Base-by-base conservation (phyloP, 768 basidiomycete genomes). In the Saitozyma podzolica region DNA sequence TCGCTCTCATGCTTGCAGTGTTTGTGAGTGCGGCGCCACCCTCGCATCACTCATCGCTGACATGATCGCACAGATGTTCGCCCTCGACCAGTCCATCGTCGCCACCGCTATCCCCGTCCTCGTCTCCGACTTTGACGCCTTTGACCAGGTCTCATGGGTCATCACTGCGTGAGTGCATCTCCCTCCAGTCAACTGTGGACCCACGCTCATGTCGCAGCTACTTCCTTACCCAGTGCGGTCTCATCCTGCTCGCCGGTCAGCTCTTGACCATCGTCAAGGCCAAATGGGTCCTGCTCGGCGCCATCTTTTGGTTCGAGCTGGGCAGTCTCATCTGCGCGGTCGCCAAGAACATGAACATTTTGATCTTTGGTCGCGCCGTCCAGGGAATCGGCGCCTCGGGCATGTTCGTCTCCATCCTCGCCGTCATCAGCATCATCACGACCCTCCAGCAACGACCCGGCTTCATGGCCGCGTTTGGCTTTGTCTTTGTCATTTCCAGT, bases 341-440 rank as follows among this genome's bases (percentile, higher is more conserved):
- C 10, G 66, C 80, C 0, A 70, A 73, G 17, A 61, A 56, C 54
- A 77, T 80, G 66, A 41, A 66, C 37, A 52, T 75, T 7, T 62
- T 80, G 40, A 80, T 79, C 56, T 67, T 74, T 50, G 73, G 64
- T 41, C 59, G 75, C 45, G 75, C 75, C 10, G 59, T 76, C 39
- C 72, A 73, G 56, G 75, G 74, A 58, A 64, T 74, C 57, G 74
- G 69, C 54, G 55, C 54, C 0, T 65, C 68, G 7, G 72, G 69
- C 43, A 75, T 84, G 52, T 83, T 82, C 62, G 84, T 82, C 8
- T 53, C 79, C 11, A 78, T 82, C 40, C 80, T 83, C n/a, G 80
- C 73, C 7, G 72, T 82, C 17, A 82, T 82, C 50, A 81, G 79
- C 29, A 56, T 51, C 19, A 58, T 71, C 63, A 69, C 70, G 41